Conservation (phyloP, 331 rosid species). For the Prunus yedoensis region DNA sequence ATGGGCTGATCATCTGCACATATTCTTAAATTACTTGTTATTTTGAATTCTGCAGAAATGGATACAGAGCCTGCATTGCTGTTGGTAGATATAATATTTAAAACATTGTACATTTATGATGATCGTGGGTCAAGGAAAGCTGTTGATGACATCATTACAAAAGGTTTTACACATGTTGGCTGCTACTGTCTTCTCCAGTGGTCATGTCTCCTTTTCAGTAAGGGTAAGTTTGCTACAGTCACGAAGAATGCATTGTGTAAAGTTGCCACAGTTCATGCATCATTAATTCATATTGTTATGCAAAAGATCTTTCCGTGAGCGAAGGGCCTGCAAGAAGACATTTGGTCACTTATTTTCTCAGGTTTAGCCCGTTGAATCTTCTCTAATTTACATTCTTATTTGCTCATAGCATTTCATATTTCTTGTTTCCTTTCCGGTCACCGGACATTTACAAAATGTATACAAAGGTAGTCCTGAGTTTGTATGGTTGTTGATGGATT, state of each 20-base stretch:
- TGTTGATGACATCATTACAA: constrained; percentile 65
- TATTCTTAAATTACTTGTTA: constrained; percentile 1
- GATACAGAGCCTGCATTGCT: constrained; percentile 38
- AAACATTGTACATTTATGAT: constrained; percentile 42
- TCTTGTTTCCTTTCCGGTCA: constrained; percentile 42
- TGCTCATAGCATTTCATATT: background rate
- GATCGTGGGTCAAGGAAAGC: constrained; percentile 81
- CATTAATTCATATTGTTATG: constrained; percentile 51
- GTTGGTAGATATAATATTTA: constrained; percentile 42
- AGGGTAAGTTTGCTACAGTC: constrained; percentile 61
- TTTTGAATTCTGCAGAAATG: constrained; percentile 36
- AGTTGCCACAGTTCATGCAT: constrained; percentile 71
- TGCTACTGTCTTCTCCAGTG: constrained; percentile 77
- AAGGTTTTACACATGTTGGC: constrained; percentile 58
- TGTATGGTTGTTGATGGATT: constrained; percentile 64
- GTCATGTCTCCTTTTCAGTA: constrained; percentile 72
- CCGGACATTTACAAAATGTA: constrained; percentile 58
- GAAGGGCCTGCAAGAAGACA: constrained; percentile 59
- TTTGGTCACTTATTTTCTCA: constrained; percentile 66
- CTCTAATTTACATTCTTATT: constrained; percentile 8
- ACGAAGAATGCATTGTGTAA: constrained; percentile 85
- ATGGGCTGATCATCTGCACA: background rate
- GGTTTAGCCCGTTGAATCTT: constrained; percentile 43
- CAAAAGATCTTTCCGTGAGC: constrained; percentile 59
- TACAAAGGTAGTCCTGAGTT: constrained; percentile 75